These are phyloP conservation scores for Kuraishia borneana DNA, from an alignment of 805 yeast species.

Conservation along the genomic window DNA sequence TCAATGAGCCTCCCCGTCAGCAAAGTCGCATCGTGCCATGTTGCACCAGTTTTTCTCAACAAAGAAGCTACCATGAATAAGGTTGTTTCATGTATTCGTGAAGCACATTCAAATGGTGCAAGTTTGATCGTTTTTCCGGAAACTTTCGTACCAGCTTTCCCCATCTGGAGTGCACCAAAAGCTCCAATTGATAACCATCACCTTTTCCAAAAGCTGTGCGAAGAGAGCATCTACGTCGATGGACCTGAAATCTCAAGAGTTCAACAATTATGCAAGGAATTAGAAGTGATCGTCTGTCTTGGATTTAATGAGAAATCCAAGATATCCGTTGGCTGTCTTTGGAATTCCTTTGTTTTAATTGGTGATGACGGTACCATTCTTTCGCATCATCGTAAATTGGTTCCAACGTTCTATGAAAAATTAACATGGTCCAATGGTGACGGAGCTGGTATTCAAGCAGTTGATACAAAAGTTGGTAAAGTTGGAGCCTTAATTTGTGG, in stretches of 20 bases:
- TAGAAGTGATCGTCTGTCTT: slow-evolving; percentile 10
- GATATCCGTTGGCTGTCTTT: slow-evolving; percentile 13
- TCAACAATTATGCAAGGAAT: slow-evolving; percentile 6
- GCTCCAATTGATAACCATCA: slow-evolving; percentile 15
- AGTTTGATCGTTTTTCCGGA: slow-evolving; percentile 12
- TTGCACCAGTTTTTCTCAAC: slow-evolving; percentile 11
- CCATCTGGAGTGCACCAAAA: slow-evolving; percentile 12
- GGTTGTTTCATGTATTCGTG: slow-evolving; percentile 7
- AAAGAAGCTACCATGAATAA: slow-evolving; percentile 11
- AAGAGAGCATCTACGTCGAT: slow-evolving; percentile 12
- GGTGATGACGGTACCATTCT: slow-evolving; percentile 10
- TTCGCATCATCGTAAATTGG: slow-evolving; percentile 11
- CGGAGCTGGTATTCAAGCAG: slow-evolving; percentile 10
- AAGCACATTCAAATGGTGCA: slow-evolving; percentile 12
- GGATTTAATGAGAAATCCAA: slow-evolving; percentile 13
- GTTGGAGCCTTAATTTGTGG: slow-evolving; percentile 13
- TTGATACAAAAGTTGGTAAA: slow-evolving; percentile 11
- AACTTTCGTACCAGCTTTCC: slow-evolving; percentile 12
- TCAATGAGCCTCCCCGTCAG: slow-evolving; percentile 10
- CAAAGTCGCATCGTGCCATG: slow-evolving; percentile 14
- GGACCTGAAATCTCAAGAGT: slow-evolving; percentile 12
- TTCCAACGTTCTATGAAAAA: slow-evolving; percentile 12
- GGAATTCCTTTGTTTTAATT: slow-evolving; percentile 13
- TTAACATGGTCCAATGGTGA: slow-evolving; percentile 13
- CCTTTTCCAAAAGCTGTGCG: slow-evolving; percentile 9